Evolutionary conservation across 2,329 filamentous ascomycete species (phyloP).

Genomic region (Diaporthe nobilis): DNA sequence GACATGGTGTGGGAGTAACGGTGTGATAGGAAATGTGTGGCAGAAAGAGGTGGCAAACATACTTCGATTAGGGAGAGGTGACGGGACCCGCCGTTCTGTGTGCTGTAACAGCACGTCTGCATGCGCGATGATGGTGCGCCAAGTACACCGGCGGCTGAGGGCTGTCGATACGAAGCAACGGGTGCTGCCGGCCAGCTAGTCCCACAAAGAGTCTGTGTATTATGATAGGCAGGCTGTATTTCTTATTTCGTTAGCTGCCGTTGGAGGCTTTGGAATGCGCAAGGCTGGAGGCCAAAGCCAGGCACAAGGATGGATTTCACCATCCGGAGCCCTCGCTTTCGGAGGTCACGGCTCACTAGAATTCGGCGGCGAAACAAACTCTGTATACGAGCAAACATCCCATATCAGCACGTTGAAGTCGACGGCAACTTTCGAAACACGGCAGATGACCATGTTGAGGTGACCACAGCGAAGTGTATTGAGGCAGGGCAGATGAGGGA

Average conservation of each 20-base stretch:
- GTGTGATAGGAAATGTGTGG: neutral
- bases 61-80: neutral
- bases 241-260: neutral
- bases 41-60: constrained; percentile 10
- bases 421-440: neutral
- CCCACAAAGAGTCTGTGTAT: neutral
- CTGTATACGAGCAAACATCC: neutral
- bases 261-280: neutral
- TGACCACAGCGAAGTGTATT: neutral
- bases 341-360: neutral
- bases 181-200: neutral
- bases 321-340: neutral
- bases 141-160: neutral
- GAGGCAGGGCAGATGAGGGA: neutral
- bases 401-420: neutral
- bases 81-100: neutral
- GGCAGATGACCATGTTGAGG: neutral
- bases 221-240: neutral
- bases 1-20: neutral
- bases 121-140: neutral
- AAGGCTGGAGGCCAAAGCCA: neutral
- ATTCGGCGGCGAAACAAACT: neutral
- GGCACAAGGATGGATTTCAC: neutral
- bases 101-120: neutral
- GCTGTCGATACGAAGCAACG: no score